Conservation (phyloP, 176 grass and related monocot species). For the Oryza nivara region DNA sequence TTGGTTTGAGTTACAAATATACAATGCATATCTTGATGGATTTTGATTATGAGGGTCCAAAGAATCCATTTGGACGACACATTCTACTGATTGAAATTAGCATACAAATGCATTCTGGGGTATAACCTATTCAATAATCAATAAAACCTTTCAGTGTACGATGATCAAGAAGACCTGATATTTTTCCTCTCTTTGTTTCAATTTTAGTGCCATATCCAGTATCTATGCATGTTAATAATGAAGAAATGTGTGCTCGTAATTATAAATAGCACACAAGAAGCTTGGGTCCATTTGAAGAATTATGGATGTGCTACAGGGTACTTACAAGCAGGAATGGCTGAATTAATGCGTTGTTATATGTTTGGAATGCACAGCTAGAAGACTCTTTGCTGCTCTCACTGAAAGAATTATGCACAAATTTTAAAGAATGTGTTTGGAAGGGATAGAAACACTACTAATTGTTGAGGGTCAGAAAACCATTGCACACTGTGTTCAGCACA, state of each 20-base stretch:
- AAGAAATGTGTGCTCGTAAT: background rate
- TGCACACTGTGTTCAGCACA: slow-evolving; percentile 6
- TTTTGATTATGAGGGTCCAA: background rate
- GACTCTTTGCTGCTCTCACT: background rate
- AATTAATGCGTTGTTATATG: background rate
- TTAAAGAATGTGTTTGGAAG: background rate
- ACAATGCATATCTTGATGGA: background rate
- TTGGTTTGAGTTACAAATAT: slow-evolving; percentile 15
- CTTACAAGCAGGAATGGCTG: background rate
- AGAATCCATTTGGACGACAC: background rate
- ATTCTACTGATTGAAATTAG: background rate
- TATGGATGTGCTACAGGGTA: background rate
- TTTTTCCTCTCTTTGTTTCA: slow-evolving; percentile 9
- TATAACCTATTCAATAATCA: slow-evolving; percentile 6
- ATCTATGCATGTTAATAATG: slow-evolving; percentile 14
- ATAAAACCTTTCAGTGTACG: background rate
- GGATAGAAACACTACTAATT: background rate
- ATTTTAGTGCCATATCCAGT: slow-evolving; percentile 2
- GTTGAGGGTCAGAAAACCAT: background rate
- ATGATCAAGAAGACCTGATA: background rate
- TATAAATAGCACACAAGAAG: slow-evolving; percentile 12
- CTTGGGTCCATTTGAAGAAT: slow-evolving; percentile 18
- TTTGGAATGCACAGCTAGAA: background rate
- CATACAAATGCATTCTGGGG: background rate
- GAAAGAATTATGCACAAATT: background rate